Evolutionary conservation across 345 rosid genomes (phyloP), one percentile per base, ranked within the genome.

Genomic region (Punica granatum): DNA sequence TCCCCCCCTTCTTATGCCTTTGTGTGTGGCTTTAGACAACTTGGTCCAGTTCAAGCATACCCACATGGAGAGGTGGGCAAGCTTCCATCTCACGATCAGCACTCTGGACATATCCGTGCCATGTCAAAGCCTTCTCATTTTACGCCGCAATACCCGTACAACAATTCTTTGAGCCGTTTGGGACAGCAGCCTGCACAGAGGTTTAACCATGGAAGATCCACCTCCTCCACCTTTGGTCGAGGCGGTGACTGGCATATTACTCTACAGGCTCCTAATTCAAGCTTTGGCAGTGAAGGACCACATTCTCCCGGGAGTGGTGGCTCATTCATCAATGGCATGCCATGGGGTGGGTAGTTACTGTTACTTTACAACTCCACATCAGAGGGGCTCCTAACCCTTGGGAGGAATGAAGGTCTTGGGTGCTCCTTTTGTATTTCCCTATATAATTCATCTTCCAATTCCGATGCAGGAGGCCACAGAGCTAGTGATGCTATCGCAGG

Each of bases 151-250:
- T 56, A 77, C 59, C 49, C 89, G 5, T 93, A 89, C 72, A n/a
- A n/a, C n/a, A 94, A 84, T 80, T 80, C 90, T 67, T 92, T 92
- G 9, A 94, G 99, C 76, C 96, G 98, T 59, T 86, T 94, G 74
- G 90, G 98, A 63, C 99, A 94, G 70, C 95, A 84, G 70, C 85
- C 85, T 72, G 77, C 72, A 65, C 95, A 73, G 37, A 82, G 84
- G 72, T 67, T 44, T 64, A 78, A 81, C 70, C 81, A 88, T 56
- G 91, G 85, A 67, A 88, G 95, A 73, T 68, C 83, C 60, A 60
- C 78, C 51, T 66, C 78, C 51, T 66, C 77, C 60, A 64, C 80
- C 60, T 64, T 77, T 69, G 85, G 67, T 73, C 75, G 86, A 68
- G 79, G 83, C 62, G 70, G 78, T 26, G 97, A 89, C 59, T 85